Evolutionary conservation across 441 rosid species (phyloP), one percentile per base, ranked within the genome.

Genomic region (Jatropha podagrica): DNA sequence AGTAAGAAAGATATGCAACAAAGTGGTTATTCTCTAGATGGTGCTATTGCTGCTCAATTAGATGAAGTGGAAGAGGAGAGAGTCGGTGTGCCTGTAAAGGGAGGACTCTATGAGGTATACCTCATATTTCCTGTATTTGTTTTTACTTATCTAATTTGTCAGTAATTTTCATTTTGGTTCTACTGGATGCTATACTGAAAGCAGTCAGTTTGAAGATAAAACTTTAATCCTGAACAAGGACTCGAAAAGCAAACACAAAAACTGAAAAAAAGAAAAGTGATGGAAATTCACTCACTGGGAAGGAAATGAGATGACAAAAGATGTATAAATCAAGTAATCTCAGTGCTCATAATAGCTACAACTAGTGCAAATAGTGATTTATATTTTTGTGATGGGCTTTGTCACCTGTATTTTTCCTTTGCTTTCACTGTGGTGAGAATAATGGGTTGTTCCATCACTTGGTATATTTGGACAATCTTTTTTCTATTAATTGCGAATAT

Each of bases 11-110:
- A 78, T 80, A 56, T 13, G 74, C 82, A 66, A 77, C 78, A 80
- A 32, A 71, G 32, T 69, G 83, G 79, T 62, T 73, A 84, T 73
- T 65, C 78, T 76, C 41, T 67, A 26, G 88, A 83, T 60, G 56
- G 65, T 78, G 81, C 81, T 73, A 77, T 26, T 72, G 81, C 91
- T 26, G 62, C 88, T 32, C 72, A 83, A 68, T 71, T 88, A 32
- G 86, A 82, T 81, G 93, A 80, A 73, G 80, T 66, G 55, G 99
- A 92, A 80, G 98, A 93, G 79, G 98, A 92, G 85, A 88, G 98
- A 84, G 99, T 94, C 38, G 97, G 97, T 66, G 99, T 92, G 51
- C 98, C 98, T 74, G 98, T 96, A 73, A 96, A 96, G 86, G 99
- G 99, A 76, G 97, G 97, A 74, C 91, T 96, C 5, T 92, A 92